These are phyloP conservation scores for Pyrus hybrid DNA, from an alignment of 331 rosid genomes.

Conservation along the genomic window DNA sequence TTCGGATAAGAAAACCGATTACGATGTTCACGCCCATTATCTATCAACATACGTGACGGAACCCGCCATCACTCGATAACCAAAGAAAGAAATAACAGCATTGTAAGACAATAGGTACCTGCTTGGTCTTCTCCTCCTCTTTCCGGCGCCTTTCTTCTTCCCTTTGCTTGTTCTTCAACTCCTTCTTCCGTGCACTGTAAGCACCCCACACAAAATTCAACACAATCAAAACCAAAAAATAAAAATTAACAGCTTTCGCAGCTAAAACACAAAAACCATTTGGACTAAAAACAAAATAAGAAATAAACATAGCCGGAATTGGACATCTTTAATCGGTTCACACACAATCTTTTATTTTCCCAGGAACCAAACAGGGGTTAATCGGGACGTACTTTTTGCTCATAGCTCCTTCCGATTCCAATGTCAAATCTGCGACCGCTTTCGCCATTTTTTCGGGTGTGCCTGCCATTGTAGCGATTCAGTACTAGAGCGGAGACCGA, in stretches of 20 bases:
- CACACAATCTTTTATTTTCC: neutral
- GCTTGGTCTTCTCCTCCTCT: conserved; percentile 78
- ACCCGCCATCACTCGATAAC: no score
- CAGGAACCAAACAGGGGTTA: neutral
- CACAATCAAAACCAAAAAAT: neutral
- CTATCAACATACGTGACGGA: no score
- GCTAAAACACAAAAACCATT: neutral
- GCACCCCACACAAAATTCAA: neutral
- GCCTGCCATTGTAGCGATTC: neutral
- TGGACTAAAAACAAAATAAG: neutral
- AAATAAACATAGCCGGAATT: neutral
- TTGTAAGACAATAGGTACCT: conserved; percentile 20
- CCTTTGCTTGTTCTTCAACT: conserved; percentile 60
- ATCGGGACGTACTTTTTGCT: conserved; percentile 37
- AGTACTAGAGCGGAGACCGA: neutral
- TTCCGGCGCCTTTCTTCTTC: conserved; percentile 76
- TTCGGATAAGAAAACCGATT: no score
- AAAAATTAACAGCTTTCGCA: neutral
- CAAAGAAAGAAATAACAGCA: neutral
- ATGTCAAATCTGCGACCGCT: conserved; percentile 1
- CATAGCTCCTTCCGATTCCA: conserved; percentile 17
- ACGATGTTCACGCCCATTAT: no score
- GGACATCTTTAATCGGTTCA: neutral
- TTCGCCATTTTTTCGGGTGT: conserved; percentile 5
- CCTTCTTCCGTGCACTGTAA: conserved; percentile 78